These are phyloP conservation scores for Fusarium sp. DNA, from an alignment of 2,329 filamentous ascomycete species.

Conservation along the genomic window DNA sequence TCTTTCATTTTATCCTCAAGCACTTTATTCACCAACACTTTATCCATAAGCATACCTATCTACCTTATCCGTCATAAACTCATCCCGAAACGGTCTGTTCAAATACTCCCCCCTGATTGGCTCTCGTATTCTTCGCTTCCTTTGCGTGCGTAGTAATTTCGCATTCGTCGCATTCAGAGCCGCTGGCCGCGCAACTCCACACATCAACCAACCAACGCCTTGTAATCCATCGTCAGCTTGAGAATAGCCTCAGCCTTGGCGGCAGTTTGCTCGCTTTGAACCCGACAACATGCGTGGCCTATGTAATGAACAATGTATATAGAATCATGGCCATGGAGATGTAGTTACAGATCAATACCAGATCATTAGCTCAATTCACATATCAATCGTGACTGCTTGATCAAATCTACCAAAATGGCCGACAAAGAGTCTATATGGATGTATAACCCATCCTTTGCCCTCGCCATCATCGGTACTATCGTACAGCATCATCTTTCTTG, in stretches of 20 bases:
- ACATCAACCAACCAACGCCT: slow-evolving; percentile 13
- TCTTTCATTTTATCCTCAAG: neutral
- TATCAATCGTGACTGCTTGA: neutral
- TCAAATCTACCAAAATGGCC: slow-evolving; percentile 35
- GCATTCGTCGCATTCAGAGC: slow-evolving; percentile 31
- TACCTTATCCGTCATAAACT: neutral
- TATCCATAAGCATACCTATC: neutral
- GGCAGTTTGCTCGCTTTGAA: slow-evolving; percentile 36
- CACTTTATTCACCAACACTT: neutral
- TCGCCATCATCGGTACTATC: slow-evolving; percentile 56
- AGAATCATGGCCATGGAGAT: neutral
- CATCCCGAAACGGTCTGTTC: neutral
- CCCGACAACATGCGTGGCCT: slow-evolving; percentile 18
- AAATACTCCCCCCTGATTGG: slow-evolving; percentile 20
- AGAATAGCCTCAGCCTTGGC: slow-evolving; percentile 2
- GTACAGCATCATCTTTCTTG: slow-evolving; percentile 53
- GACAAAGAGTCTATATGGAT: slow-evolving; percentile 53
- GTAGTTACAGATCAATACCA: neutral
- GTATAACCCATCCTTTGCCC: slow-evolving; percentile 57
- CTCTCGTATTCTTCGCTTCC: slow-evolving; percentile 11
- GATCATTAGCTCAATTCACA: neutral
- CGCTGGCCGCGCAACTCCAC: neutral
- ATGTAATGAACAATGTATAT: slow-evolving; percentile 1
- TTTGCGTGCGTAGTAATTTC: slow-evolving; percentile 12
- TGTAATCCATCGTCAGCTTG: neutral